Base-by-base conservation (phyloP, 73 alveolate species). In the Uronychia binucleata region DNA sequence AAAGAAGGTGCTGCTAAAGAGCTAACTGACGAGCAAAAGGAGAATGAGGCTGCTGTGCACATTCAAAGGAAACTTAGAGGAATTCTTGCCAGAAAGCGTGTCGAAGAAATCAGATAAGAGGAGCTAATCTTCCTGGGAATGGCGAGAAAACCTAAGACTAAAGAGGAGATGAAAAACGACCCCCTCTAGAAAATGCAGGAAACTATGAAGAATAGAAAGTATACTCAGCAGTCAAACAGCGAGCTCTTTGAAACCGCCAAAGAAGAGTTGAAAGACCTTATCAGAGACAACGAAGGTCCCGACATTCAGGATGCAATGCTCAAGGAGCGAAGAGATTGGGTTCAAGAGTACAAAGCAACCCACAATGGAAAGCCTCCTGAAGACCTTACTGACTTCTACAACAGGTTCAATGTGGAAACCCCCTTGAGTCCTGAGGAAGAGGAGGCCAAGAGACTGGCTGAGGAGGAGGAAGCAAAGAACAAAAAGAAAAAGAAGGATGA, bases 121-220 rank as follows among this genome's bases (percentile, higher is more conserved):
- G 99, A 96, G 80, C 81, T 96, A 88, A 85, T 85, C 57, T 96
- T 96, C 82, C 82, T 96, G 31, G 98, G 99, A 34, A 96, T 96
- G 95, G 91, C 95, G 0, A 82, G 92, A 31, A 84, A 79, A 80
- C 92, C 95, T 1, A 84, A 85, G 84, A 79, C 89, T 57, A 78
- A 34, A 75, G 91, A 85, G 79, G 91, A 78, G 86, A 75, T 60
- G 92, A 92, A 77, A 92, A 86, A 79, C 74, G 92, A 84, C 84
- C 96, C 88, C 76, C 60, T 75, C 74, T 86, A 14, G 67, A 91
- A 75, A 32, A 74, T 76, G 91, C 60, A 85, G 77, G 88, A 87
- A 28, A 85, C 93, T 26, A 74, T 85, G 81, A 93, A 86, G 19
- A 84, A 82, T 74, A 81, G 99, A 81, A 79, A 94, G 78, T 84